A percentile compares a stretch with the other conserved stretches of the same genome.
Conservation (phyloP, 352 stramenopile genomes). For the Phytopythium mirpurense region DNA sequence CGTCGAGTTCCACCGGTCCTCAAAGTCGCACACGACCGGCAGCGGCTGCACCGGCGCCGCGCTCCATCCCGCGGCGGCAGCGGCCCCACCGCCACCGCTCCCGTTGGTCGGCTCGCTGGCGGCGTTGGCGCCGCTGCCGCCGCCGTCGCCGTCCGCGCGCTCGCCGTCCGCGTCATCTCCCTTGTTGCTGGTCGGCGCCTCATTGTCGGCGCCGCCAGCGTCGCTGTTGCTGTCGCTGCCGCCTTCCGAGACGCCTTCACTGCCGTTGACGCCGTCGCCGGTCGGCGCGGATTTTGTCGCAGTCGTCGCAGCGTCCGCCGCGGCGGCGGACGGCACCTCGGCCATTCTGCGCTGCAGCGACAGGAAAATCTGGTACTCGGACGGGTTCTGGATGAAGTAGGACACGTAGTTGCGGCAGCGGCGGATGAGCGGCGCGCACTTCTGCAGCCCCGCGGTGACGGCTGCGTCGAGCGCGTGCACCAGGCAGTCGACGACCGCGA, state of each 20-base stretch:
- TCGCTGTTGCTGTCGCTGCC: not conserved
- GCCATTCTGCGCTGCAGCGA: slow-evolving; percentile 59
- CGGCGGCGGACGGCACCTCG: slow-evolving; percentile 19
- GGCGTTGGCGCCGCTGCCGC: slow-evolving; percentile 1
- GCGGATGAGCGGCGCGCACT: slow-evolving; percentile 56
- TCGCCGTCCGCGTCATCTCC: not conserved
- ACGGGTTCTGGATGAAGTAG: slow-evolving; percentile 82
- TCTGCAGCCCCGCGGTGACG: slow-evolving; percentile 43
- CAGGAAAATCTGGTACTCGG: slow-evolving; percentile 80
- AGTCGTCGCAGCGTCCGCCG: not conserved
- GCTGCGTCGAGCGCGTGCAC: slow-evolving; percentile 54
- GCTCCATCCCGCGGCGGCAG: not conserved
- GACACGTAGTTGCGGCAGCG: slow-evolving; percentile 75
- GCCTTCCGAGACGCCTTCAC: not conserved
- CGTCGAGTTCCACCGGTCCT: slow-evolving; percentile 72
- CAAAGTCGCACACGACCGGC: slow-evolving; percentile 77
- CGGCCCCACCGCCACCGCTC: not conserved
- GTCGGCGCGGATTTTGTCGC: slow-evolving; percentile 2
- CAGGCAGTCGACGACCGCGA: slow-evolving; percentile 68
- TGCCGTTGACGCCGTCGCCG: slow-evolving; percentile 16
- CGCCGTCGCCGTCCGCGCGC: not conserved
- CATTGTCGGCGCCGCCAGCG: slow-evolving; percentile 7
- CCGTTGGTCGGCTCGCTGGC: slow-evolving; percentile 4
- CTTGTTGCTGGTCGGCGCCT: slow-evolving; percentile 6
- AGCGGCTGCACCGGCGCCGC: slow-evolving; percentile 21